Conservation (phyloP, 305 asterid species). For the Petunia hybrid region DNA sequence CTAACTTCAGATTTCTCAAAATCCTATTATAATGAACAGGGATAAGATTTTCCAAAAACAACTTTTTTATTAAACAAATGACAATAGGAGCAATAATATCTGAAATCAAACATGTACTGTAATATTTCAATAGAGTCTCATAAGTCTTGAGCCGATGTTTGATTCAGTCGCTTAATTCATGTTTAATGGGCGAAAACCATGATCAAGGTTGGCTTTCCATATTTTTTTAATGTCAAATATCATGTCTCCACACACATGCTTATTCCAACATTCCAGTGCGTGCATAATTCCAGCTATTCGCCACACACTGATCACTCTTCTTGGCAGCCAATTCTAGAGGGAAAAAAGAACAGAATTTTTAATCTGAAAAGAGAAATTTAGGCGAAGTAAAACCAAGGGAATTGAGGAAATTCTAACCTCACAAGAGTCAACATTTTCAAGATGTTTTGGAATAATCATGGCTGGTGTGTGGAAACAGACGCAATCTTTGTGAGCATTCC, state of each 20-base stretch:
- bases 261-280: constrained; percentile 68
- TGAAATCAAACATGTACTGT: too few species aligned
- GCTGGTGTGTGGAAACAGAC: constrained; percentile 67
- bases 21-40: too few species aligned
- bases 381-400: neutral
- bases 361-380: neutral
- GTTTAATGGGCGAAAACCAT: constrained; percentile 62
- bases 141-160: neutral
- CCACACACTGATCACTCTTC: constrained; percentile 79
- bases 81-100: too few species aligned
- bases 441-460: constrained; percentile 71
- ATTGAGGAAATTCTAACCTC: constrained; percentile 53
- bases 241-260: constrained; percentile 64
- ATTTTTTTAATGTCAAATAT: too few species aligned
- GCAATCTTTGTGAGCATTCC: constrained; percentile 68
- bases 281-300: constrained; percentile 79
- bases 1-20: too few species aligned
- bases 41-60: too few species aligned
- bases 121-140: too few species aligned
- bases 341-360: neutral
- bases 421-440: constrained; percentile 81
- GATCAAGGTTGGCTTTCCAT: constrained; percentile 55
- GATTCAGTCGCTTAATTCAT: neutral
- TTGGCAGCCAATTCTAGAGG: constrained; percentile 78
- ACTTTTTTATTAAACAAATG: too few species aligned